Evolutionary conservation across 495 filamentous ascomycete species (phyloP).

Genomic region (Penicillium subrubescens): DNA sequence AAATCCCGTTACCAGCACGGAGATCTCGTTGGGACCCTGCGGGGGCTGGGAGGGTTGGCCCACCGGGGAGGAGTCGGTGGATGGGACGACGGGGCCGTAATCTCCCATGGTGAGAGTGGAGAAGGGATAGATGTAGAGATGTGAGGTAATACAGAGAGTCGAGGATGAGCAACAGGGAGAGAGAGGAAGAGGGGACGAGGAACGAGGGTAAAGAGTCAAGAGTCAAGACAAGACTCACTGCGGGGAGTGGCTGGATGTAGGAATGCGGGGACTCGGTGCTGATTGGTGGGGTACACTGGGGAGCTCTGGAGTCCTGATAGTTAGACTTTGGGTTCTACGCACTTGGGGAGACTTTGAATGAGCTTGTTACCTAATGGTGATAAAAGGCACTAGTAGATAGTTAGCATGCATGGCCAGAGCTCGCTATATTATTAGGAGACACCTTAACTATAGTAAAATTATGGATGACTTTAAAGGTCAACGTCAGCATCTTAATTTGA

Average conservation of each 20-base stretch:
- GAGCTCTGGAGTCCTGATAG: not conserved
- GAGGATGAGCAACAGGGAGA: not conserved
- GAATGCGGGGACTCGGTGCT: conserved; percentile 9
- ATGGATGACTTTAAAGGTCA: not conserved
- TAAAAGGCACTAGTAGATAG: not conserved
- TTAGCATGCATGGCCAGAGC: not conserved
- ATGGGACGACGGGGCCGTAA: conserved; percentile 31
- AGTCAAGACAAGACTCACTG: not conserved
- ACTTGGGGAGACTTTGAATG: not conserved
- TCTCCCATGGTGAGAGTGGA: conserved; percentile 40
- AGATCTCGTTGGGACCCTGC: conserved; percentile 50
- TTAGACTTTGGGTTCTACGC: not conserved
- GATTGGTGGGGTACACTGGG: conserved; percentile 1
- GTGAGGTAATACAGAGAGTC: not conserved
- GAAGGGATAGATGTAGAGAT: not conserved
- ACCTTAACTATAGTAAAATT: not conserved
- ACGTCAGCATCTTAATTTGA: not conserved
- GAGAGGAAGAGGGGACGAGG: not conserved
- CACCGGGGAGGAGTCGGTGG: conserved; percentile 17
- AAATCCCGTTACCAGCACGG: conserved; percentile 73
- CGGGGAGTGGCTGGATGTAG: conserved; percentile 2
- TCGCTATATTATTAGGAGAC: not conserved
- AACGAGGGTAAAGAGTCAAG: not conserved
- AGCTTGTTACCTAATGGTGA: not conserved
- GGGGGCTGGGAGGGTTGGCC: conserved; percentile 19